Base-by-base conservation (phyloP, 345 rosid genomes). In the Eutrema heterophyllum region DNA sequence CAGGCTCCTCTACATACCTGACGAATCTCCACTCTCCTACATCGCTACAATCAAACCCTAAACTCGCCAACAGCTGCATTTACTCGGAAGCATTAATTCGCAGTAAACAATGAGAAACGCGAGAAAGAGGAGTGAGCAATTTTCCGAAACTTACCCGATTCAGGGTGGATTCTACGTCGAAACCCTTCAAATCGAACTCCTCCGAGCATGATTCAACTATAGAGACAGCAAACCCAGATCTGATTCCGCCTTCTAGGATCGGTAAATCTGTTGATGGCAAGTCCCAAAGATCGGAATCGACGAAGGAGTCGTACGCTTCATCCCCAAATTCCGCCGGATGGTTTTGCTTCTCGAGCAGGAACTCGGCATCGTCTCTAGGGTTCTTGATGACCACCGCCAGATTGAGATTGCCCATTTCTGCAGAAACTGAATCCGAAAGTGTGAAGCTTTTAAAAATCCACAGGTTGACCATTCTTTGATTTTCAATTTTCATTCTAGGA, bases 251-350 rank as follows among this genome's bases (percentile, higher is more conserved):
- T 27, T 75, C 74, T 4, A 59, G 29, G 38, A 44, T 32, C 67
- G 75, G 35, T 64, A 90, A 73, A 64, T 54, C 67, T 6, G 87
- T 71, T 18, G 85, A 86, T 4, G 96, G 98, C 54, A 93, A 79
- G 86, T 93, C 97, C 96, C 94, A 89, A 68, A 89, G 88, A 80
- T 88, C 82, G 51, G 91, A 89, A 80, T 91, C 98, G 43, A 83
- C 71, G 38, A 61, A 86, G 41, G 87, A 86, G 71, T 91, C 96
- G 71, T 89, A 91, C 65, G 81, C 86, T 44, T 81, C 84, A 15
- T 88, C 85, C 54, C 80, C 78, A 74, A 86, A 85, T 73, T 77
- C 69, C 8, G 86, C 81, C 9, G 96, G 97, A 1, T 72, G 89
- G n/a, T 78, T 81, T 77, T 85, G 97, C 77, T 80, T 89, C 32